Evolutionary conservation across 768 basidiomycete genomes (phyloP), one percentile per base, ranked within the genome.

Genomic region (Boletellus sp.): DNA sequence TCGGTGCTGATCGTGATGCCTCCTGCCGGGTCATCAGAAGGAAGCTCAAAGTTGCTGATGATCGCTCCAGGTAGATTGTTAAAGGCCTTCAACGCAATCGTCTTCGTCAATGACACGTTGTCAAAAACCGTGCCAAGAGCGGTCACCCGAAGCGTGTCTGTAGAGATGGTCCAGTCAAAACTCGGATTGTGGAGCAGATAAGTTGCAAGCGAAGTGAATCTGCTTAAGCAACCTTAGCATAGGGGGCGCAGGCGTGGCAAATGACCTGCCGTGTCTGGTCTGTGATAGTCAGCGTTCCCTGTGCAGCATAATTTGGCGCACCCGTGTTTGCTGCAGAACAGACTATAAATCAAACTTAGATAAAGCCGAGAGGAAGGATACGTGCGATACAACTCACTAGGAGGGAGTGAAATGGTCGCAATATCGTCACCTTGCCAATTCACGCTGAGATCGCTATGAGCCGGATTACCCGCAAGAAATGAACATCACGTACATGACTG

Each of bases 121-220:
- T 86, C 81, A 54, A 88, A 88, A 54, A 81, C 78, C 11, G 83
- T 85, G 15, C 82, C 83, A 2, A 88, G 75, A 5, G 87, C 85
- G 3, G 72, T 77, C 15, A 89, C 65, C 26, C 81, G 78, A 42
- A 88, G 77, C 36, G 72, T 78, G n/a, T 74, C 52, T 0, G 86
- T 85, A 6, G 83, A 83, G 41, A 88, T 81, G 2, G 78, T 83
- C 86, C 86, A 88, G 5, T 76, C 74, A 55, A 89, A 88, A 49
- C 70, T 74, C 17, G 75, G 73, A 43, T 78, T 81, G 56, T 87
- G 86, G 34, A 87, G 70, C 53, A 87, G 61, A 64, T 76, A 82
- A 1, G 77, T 82, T 0, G 85, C 80, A 58, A 85, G 88, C 11
- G 72, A 67, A 6, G 85, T 84, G 64, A 87, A 87, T 50, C 80